A percentile compares a stretch with the other conserved stretches of the same genome.
These are phyloP conservation scores for Globisporangium polare DNA, from an alignment of 352 stramenopile genomes.

Conservation along the genomic window DNA sequence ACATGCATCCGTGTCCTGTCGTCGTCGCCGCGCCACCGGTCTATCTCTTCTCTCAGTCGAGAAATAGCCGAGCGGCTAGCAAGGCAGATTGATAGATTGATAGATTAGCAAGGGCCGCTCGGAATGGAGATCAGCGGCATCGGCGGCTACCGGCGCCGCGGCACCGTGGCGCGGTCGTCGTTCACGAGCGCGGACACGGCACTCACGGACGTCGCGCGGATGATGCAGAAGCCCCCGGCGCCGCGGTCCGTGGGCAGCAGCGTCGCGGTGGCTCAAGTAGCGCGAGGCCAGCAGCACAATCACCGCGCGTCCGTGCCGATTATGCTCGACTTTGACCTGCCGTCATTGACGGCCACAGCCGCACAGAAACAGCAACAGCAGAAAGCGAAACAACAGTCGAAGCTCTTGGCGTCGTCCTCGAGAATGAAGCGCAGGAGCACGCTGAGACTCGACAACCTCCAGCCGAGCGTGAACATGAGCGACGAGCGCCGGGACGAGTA, in stretches of 20 bases:
- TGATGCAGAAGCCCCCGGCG: not conserved
- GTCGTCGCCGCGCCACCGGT: too few species aligned
- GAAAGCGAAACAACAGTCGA: not conserved
- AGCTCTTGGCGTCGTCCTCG: not conserved
- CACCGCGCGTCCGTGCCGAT: conserved; percentile 15
- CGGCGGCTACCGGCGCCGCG: conserved; percentile 4
- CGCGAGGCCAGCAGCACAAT: not conserved
- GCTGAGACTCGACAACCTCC: conserved; percentile 12
- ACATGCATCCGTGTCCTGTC: too few species aligned
- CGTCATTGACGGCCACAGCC: not conserved
- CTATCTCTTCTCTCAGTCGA: too few species aligned
- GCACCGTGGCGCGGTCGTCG: not conserved
- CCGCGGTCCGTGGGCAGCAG: not conserved
- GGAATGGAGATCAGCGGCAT: conserved; percentile 16
- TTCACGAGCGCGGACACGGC: not conserved
- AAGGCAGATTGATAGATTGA: too few species aligned
- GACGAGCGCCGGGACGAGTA: conserved; percentile 3
- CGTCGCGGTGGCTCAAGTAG: not conserved
- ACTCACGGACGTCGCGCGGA: not conserved
- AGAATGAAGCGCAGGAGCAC: conserved; percentile 5
- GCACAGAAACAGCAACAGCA: conserved; percentile 4
- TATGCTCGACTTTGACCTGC: conserved; percentile 13
- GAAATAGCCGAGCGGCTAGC: not conserved
- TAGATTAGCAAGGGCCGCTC: not conserved
- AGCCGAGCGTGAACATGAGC: conserved; percentile 8